Base-by-base conservation (phyloP, 805 yeast species). In the Zygosaccharomyces lentus region DNA sequence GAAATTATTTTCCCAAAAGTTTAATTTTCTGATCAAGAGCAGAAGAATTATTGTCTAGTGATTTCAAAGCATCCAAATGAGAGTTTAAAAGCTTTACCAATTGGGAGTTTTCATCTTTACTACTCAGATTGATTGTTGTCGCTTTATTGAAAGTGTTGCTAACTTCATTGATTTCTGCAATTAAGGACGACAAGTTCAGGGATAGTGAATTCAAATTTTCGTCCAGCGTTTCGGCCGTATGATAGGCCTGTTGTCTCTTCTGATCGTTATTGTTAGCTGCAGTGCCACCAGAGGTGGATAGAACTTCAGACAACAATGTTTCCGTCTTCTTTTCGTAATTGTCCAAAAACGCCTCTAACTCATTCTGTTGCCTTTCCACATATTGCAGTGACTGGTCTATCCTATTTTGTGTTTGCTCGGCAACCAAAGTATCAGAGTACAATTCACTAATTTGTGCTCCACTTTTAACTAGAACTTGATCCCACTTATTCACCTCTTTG, bases 321-420 rank as follows among this genome's bases (percentile, higher is more conserved):
- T 67, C 72, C 0, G 71, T 66, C 50, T 66, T 70, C 43, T 49
- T 55, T 45, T 93, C 98, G 59, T 90, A 90, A 50, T 83, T 83
- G 53, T 84, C 84, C 51, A 93, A 75, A 56, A 91, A 75, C 12
- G 77, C 72, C 49, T 91, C 99, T 40, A 93, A 71, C 58, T 91
- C 98, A 48, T 86, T 87, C 62, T 93, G 99, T 64, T 93, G 98
- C 55, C 84, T 83, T 59, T 85, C 93, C 41, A 93, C 84, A 59
- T 89, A 91, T 34, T 81, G 72, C 46, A 93, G 72, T 32, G 89
- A 84, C 64, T 89, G 96, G 55, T 93, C 98, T 38, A 93, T 83
- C 55, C 84, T 85, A 35, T 74, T 72, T 61, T 91, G 97, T 42
- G 86, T 79, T 54, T 84, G 86, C 58, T 90, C 96, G 4, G 96